Percentiles rank a stretch among this genome's conserved stretches.
phyloP scores from a whole-genome alignment of 1,284 basidiomycete species.

The Chalciporus sp. region DNA sequence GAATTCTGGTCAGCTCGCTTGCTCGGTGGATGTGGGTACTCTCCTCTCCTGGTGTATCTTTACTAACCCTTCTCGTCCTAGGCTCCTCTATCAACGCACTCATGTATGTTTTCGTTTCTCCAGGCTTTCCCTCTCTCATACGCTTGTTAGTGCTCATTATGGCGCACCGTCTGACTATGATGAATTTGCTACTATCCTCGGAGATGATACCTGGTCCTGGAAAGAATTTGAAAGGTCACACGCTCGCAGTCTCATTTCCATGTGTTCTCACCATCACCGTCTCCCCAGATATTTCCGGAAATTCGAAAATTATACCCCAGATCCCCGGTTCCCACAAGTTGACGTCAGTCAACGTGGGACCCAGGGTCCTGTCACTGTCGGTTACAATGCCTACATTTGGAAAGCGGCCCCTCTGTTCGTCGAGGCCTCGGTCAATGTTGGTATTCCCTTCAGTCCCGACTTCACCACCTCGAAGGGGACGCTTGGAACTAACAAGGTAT shows the following conservation, averaged over 20 bases:
- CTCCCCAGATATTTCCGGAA: conserved; percentile 57
- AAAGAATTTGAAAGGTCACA: conserved; percentile 50
- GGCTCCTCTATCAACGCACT: conserved; percentile 69
- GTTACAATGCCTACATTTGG: conserved; percentile 28
- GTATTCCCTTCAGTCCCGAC: conserved; percentile 34
- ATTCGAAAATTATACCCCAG: conserved; percentile 56
- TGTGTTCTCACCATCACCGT: not conserved
- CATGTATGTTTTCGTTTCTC: conserved; percentile 44
- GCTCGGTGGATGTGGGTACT: conserved; percentile 65
- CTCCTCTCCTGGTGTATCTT: not conserved
- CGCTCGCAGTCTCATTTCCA: not conserved
- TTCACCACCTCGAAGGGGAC: conserved; percentile 36
- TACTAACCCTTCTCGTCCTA: conserved; percentile 26
- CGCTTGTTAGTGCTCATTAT: conserved; percentile 56
- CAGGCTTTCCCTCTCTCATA: conserved; percentile 2
- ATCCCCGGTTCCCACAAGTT: conserved; percentile 48
- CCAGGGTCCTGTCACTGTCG: conserved; percentile 51
- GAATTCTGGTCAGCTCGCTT: conserved; percentile 49
- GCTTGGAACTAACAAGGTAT: conserved; percentile 33
- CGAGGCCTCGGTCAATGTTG: conserved; percentile 31
- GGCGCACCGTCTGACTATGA: conserved; percentile 71
- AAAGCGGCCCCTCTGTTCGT: conserved; percentile 26
- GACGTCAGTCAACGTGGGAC: conserved; percentile 48
- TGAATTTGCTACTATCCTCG: conserved; percentile 60
- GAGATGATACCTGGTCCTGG: conserved; percentile 68